Evolutionary conservation across 306 rosid genomes (phyloP), one percentile per base, ranked within the genome.

Genomic region (Gynostemma pentaphyllum): DNA sequence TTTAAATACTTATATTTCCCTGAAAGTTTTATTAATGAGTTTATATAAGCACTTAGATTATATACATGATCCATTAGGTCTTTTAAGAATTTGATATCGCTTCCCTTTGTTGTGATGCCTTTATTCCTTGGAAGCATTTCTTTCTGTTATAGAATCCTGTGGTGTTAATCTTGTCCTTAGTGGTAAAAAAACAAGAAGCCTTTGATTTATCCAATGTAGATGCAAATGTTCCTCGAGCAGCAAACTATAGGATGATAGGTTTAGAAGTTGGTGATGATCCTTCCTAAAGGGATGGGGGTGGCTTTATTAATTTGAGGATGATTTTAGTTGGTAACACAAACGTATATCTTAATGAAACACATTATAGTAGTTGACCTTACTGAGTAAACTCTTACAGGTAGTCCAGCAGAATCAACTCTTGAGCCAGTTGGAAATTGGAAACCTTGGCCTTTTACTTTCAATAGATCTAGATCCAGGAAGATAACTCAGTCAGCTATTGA

Each of bases 391-490:
- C 36, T 74, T 79, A 65, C 87, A 88, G 96, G 87, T 69, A 84
- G 76, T 72, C 71, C 81, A 39, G 78, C 85, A 49, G 71, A 70
- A 59, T 47, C 24, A 57, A 62, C 29, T 53, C 30, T 74, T 66
- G 29, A 82, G 65, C 39, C 83, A 13, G 42, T 67, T 49, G 95
- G 83, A 80, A 82, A 78, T 72, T 89, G 99, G 99, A 80, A 62
- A 70, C 64, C 88, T 34, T 94, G 99, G 99, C 90, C 95, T 67
- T 88, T 86, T 72, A 30, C 83, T 73, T 78, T 74, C 71, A 78
- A 77, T 68, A 78, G 75, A 73, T 28, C 91, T 64, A 76, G 18
- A 51, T 70, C 87, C 42, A 42, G 53, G 70, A 79, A 69, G 22
- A 69, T 59, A 42, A 27, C 61, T 68, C 79, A 59, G 24, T 79